Evolutionary conservation across 306 rosid species (phyloP), one percentile per base, ranked within the genome.

Genomic region (Begonia loranthoides): DNA sequence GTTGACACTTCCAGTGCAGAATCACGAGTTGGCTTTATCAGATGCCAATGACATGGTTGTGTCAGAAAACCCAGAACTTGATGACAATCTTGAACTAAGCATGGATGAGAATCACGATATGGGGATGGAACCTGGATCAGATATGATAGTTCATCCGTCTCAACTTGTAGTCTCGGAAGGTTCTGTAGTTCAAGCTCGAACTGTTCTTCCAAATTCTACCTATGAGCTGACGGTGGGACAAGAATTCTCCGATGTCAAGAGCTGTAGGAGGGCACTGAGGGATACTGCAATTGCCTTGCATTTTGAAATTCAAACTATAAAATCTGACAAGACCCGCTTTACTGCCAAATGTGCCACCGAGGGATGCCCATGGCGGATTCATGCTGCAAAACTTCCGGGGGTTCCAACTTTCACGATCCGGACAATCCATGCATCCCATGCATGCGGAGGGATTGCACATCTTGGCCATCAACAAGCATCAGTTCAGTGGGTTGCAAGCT

Each of bases 291-390:
- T 76, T 69, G 73, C 76, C 12, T 70, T 66, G 66, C 83, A 45
- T 50, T 76, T 76, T 66, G 79, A 72, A 49, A 61, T 72, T 44
- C 76, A 66, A 60, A 72, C 76, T 36, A 64, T 69, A 62, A 76
- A 76, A 67, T 72, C 76, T 59, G 83, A 76, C 65, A 76, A 72
- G 57, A 65, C 73, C 56, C 83, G 79, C 38, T 72, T 73, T 65
- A 76, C 76, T 8, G 83, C 73, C 45, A 76, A 60, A 51, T 76
- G 83, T 53, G 70, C 76, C 43, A 58, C 60, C 14, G 79, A 72
- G 21, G 83, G 79, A 52, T 76, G 83, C 58, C 72, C 83, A 21
- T 76, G 83, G 83, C 61, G 79, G 24, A 76, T 76, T 69, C 83
- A 72, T 65, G 83, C 79, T 62, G 78, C 79, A 47, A 72, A 72